phyloP scores from a whole-genome alignment of 129 eudicot species.

The Saposhnikovia divaricata region DNA sequence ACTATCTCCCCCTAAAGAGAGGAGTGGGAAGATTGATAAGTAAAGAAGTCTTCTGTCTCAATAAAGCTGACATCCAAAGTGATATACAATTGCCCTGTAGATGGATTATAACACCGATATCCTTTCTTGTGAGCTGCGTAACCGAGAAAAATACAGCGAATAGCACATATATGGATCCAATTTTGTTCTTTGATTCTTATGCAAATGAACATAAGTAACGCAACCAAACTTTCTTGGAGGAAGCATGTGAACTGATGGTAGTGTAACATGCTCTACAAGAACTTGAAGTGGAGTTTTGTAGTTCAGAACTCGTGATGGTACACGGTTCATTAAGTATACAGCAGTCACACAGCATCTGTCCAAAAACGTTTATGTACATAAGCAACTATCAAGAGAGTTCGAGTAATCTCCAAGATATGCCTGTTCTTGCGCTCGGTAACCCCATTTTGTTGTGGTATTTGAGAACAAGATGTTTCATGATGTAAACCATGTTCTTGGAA shows the following conservation, averaged over 20 bases:
- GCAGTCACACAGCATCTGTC: too few species aligned
- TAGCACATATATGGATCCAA: constrained; percentile 10
- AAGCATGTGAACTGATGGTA: not conserved
- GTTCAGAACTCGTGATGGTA: not conserved
- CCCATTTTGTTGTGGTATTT: too few species aligned
- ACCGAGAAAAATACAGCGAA: not conserved
- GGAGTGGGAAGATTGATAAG: not conserved
- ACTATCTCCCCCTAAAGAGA: not conserved
- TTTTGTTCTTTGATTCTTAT: not conserved
- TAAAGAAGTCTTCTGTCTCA: not conserved
- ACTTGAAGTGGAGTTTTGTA: not conserved
- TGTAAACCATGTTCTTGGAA: too few species aligned
- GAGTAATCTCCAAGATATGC: too few species aligned
- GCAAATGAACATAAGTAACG: constrained; percentile 11
- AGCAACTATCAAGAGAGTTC: too few species aligned
- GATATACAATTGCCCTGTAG: not conserved
- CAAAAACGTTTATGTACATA: too few species aligned
- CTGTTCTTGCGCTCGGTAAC: too few species aligned
- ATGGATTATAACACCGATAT: not conserved
- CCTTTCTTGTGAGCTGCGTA: not conserved
- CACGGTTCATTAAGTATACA: too few species aligned
- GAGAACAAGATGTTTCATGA: too few species aligned
- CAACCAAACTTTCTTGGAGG: not conserved
- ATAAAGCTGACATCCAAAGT: not conserved
- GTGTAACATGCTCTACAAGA: not conserved